Percentiles rank a stretch among this genome's conserved stretches.
Evolutionary conservation across 345 rosid species (phyloP).

Genomic region (Pugionium dolabratum): DNA sequence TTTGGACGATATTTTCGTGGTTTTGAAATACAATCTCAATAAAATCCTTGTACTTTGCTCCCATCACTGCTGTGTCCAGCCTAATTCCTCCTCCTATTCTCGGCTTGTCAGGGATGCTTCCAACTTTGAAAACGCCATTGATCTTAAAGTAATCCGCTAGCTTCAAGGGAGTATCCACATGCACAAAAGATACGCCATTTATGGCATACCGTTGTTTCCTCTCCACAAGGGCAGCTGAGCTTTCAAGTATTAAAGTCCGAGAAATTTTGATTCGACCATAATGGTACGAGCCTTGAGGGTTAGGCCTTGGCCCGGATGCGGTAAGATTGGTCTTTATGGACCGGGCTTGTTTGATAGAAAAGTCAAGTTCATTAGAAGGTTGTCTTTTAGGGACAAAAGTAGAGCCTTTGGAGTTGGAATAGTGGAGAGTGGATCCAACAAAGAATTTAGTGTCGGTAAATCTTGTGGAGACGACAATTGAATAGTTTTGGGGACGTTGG

Average conservation of each 20-base stretch:
- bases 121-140: constrained; percentile 58
- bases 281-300: constrained; percentile 94
- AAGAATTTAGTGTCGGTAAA: constrained; percentile 52
- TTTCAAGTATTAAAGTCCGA: constrained; percentile 60
- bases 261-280: constrained; percentile 65
- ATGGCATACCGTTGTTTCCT: constrained; percentile 81
- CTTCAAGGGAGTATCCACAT: constrained; percentile 79
- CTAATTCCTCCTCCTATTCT: constrained; percentile 51
- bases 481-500: constrained; percentile 72
- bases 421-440: constrained; percentile 52
- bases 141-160: constrained; percentile 85
- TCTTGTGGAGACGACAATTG: constrained; percentile 71
- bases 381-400: constrained; percentile 41
- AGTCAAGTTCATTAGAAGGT: constrained; percentile 48
- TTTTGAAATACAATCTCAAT: constrained; percentile 75
- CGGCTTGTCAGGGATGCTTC: constrained; percentile 64
- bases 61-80: constrained; percentile 70
- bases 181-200: constrained; percentile 70
- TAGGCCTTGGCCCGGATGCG: constrained; percentile 93
- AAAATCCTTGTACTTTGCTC: constrained; percentile 56
- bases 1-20: constrained; percentile 63
- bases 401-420: constrained; percentile 58
- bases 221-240: constrained; percentile 67
- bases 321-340: constrained; percentile 83
- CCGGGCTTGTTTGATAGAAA: constrained; percentile 74